Evolutionary conservation across 805 yeast genomes (phyloP), one percentile per base, ranked within the genome.

Genomic region (Zygotorulaspora danielsina): DNA sequence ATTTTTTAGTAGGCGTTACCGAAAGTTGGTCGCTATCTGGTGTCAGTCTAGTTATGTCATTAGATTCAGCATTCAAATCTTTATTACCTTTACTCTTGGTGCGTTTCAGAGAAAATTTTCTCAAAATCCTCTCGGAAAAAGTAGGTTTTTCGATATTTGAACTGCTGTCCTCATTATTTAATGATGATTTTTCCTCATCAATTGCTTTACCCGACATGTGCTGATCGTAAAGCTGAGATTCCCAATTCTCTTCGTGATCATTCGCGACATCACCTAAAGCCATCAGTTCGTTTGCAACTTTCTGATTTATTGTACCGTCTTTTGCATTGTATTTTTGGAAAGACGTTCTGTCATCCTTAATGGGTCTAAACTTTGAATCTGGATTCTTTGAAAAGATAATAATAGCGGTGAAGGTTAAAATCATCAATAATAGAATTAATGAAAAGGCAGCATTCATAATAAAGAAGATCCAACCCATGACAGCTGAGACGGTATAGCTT

Each of bases 381-480:
- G 96, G 96, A 59, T 86, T 86, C 68, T 82, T 85, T 22, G 89
- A 79, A 50, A 80, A 70, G 1, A 84, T 45, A 6, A 84, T 78
- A 53, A 79, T 65, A n/a, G 65, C 59, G 40, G 81, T 73, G 50
- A 83, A 79, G 2, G 78, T 78, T 44, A 88, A 70, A 53, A 85
- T 81, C 67, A 81, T 63, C 24, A 88, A 50, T 59, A 89, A 72
- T 51, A 89, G 68, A 37, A 86, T 71, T 49, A 85, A 71, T 6
- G 95, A 78, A 57, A 84, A 88, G 4, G 90, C 94, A 5, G 96
- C 96, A 61, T 89, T 89, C 60, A 89, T 62, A 41, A 89, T 72
- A 61, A 89, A 89, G 65, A 85, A 89, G 2, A 89, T 72, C 78
- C 95, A 83, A 1, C 94, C 97, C 95, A 89, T 85, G 40, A 89